Evolutionary conservation across 106 monocot species (phyloP).

Genomic region (Acorus calamus): DNA sequence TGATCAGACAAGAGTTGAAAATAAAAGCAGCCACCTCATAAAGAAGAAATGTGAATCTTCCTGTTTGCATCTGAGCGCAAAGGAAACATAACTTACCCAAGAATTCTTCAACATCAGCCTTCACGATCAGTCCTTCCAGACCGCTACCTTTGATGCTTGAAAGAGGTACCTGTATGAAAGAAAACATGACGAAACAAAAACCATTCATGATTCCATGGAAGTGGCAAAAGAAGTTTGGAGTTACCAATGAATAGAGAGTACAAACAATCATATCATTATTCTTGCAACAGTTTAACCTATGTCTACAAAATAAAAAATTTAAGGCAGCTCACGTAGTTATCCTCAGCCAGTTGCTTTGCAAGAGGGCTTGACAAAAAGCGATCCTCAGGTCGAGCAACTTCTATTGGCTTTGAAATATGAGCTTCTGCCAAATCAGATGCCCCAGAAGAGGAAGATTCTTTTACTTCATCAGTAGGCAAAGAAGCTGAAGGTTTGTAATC

Average conservation of each 20-base stretch:
- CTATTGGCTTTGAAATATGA: conserved; percentile 28
- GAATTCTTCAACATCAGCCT: conserved; percentile 95
- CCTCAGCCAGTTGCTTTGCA: conserved; percentile 90
- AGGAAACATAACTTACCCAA: conserved; percentile 33
- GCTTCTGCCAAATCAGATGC: conserved; percentile 38
- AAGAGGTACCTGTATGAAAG: conserved; percentile 47
- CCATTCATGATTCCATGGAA: neutral
- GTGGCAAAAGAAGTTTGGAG: neutral
- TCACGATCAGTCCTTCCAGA: conserved; percentile 79
- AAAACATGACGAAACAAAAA: neutral
- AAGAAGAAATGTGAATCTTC: neutral
- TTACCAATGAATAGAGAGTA: too few relatives aligned
- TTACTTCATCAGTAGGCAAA: conserved; percentile 33
- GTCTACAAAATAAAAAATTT: too few relatives aligned
- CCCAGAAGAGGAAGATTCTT: conserved; percentile 29
- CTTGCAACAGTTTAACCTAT: too few relatives aligned
- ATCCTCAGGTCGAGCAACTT: conserved; percentile 30
- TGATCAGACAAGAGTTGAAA: too few relatives aligned
- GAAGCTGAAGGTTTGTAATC: conserved; percentile 53
- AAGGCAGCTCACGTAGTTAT: conserved; percentile 70
- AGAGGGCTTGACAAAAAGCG: conserved; percentile 80
- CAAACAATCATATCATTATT: neutral
- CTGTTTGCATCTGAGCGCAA: neutral
- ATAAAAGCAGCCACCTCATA: too few relatives aligned
- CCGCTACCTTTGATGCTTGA: conserved; percentile 90